phyloP scores from a whole-genome alignment of 2,329 filamentous ascomycete genomes.

The Aspergillus ochraceus region DNA sequence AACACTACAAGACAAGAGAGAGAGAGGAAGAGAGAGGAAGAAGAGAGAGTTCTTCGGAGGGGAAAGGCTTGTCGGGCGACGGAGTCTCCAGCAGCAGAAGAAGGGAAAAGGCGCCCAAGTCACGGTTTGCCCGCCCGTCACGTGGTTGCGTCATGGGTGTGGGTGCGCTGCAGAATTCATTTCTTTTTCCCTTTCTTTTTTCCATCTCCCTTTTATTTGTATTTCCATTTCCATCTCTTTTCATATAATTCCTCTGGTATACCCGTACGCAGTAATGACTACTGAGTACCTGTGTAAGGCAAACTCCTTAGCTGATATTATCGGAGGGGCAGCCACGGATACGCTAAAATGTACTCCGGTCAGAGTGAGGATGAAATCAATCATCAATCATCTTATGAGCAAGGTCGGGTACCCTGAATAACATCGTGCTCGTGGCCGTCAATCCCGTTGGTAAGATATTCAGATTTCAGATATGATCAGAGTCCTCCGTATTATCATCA shows the following conservation, averaged over 20 bases:
- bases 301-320: background rate
- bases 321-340: background rate
- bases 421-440: no score
- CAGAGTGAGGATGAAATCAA: background rate
- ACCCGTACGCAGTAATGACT: no score
- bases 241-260: no score
- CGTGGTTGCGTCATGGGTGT: slow-evolving; percentile 39
- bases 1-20: slow-evolving; percentile 4
- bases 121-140: slow-evolving; percentile 28
- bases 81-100: background rate
- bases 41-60: slow-evolving; percentile 12
- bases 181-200: background rate
- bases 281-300: no score
- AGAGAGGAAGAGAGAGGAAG: background rate
- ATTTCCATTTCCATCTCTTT: no score
- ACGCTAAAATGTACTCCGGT: background rate
- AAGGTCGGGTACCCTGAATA: no score
- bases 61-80: slow-evolving; percentile 21
- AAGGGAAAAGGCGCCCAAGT: slow-evolving; percentile 23
- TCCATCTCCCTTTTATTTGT: background rate
- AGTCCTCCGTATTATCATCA: no score
- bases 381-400: background rate
- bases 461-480: no score
- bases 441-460: no score
- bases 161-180: slow-evolving; percentile 22